Base-by-base conservation (phyloP, 2,329 filamentous ascomycete species). In the Blastomyces silverae region DNA sequence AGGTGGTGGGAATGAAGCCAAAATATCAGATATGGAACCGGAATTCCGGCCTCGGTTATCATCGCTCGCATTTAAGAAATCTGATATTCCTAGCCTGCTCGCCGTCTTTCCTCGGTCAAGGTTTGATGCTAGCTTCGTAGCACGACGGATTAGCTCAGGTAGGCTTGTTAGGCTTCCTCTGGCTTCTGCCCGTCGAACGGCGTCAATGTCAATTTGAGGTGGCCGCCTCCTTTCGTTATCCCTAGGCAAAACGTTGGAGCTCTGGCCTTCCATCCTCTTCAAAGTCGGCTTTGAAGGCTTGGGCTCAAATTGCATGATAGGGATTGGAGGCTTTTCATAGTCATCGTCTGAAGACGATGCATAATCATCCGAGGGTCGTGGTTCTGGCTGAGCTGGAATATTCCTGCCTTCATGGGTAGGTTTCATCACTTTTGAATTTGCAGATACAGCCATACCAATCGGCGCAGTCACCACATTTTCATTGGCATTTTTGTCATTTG, bases 111-210 rank as follows among this genome's bases (percentile, higher is more conserved):
- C 93, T 69, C 87, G 87, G 71, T 97, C 93, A 65, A 99, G 87
- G 77, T 96, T 92, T 0, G 90, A 86, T 20, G 92, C 93, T 48
- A 97, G 80, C 69, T 86, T 87, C 0, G 93, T 97, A 13, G 94
- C 94, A 70, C 94, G 86, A 71, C 87, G 84, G 69, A 99, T 97
- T 66, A 99, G 80, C 74, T 97, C 94, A 0, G 92, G 89, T 66
- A 99, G 80, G 76, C 92, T 97, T 1, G 94, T 97, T 68, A 96
- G 81, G 74, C 92, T 97, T 3, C 91, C 92, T 72, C 94, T 86
- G 0, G 89, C 85, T 75, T 97, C 91, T 20, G 90, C 90, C 62
- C 89, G 87, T 68, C 87, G 85, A 3, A 96, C 89, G 3, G 90
- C 90, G 72, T 92, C 88, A 31, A 97, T 88, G 72, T 97, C 87